A percentile compares a stretch with the other conserved stretches of the same genome.
Conservation (phyloP, 2,329 filamentous ascomycete species). For the Diaporthe caulivora region DNA sequence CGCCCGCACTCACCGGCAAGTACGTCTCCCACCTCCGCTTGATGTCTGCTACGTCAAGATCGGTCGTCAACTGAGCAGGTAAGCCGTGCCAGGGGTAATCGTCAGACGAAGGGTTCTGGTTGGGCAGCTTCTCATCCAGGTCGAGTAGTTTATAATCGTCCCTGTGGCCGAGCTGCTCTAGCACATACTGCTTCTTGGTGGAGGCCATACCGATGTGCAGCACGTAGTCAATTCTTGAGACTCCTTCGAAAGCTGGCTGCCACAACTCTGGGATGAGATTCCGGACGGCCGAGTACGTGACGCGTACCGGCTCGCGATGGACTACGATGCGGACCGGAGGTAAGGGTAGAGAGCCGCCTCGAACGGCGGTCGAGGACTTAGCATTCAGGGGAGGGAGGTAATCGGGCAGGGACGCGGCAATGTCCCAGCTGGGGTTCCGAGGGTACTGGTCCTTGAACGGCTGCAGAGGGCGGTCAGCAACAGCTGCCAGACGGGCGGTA, state of each 20-base stretch:
- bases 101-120: constrained; percentile 51
- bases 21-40: constrained; percentile 66
- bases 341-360: constrained; percentile 48
- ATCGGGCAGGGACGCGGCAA: constrained; percentile 76
- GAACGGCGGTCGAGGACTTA: constrained; percentile 53
- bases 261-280: constrained; percentile 74
- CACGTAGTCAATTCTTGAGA: constrained; percentile 69
- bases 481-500: background rate
- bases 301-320: constrained; percentile 76
- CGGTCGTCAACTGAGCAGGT: constrained; percentile 68
- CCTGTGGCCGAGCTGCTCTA: constrained; percentile 78
- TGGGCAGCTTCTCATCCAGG: constrained; percentile 72
- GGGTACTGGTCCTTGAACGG: constrained; percentile 80
- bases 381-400: constrained; percentile 67
- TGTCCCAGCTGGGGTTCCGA: constrained; percentile 85
- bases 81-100: constrained; percentile 68
- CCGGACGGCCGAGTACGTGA: constrained; percentile 77
- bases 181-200: constrained; percentile 71
- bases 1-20: constrained; percentile 57
- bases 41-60: constrained; percentile 69
- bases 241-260: constrained; percentile 53
- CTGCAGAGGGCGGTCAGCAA: constrained; percentile 55
- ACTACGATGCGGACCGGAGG: constrained; percentile 72
- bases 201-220: constrained; percentile 87
- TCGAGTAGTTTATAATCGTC: constrained; percentile 79